Conservation (phyloP, 1,139 yeast species). For the Nakaseomyces sp. region DNA sequence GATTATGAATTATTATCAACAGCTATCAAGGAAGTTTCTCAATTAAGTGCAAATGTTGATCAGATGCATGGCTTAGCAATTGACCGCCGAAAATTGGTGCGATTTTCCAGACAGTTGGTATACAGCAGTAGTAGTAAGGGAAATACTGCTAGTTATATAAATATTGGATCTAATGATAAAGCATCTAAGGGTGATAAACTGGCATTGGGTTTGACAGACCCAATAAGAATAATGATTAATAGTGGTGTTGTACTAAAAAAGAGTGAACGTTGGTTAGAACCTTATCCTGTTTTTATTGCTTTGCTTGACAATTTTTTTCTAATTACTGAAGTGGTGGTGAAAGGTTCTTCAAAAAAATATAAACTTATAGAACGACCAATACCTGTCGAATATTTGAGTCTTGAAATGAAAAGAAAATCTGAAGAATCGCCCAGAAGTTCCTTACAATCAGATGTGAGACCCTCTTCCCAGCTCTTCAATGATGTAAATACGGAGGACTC, state of each 20-base stretch:
- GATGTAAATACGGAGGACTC: conserved; percentile 21
- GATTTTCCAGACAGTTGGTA: conserved; percentile 41
- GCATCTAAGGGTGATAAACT: conserved; percentile 21
- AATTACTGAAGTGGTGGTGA: conserved; percentile 43
- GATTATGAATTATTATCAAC: conserved; percentile 48
- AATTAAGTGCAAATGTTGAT: conserved; percentile 43
- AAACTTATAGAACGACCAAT: conserved; percentile 51
- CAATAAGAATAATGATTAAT: conserved; percentile 47
- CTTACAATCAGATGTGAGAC: not conserved
- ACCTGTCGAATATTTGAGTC: conserved; percentile 48
- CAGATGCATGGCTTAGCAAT: conserved; percentile 48
- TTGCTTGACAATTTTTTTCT: conserved; percentile 66
- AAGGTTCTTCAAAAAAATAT: conserved; percentile 26
- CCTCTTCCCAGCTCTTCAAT: conserved; percentile 11
- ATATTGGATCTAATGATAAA: conserved; percentile 26
- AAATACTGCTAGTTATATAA: conserved; percentile 27
- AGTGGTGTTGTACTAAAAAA: conserved; percentile 56
- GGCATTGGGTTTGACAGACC: conserved; percentile 47
- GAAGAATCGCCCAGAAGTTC: not conserved
- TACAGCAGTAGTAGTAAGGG: conserved; percentile 38
- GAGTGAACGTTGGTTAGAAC: conserved; percentile 52
- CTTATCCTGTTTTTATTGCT: conserved; percentile 45
- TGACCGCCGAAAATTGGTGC: conserved; percentile 42
- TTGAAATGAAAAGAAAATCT: conserved; percentile 35
- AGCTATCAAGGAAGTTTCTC: conserved; percentile 44